Conservation (phyloP, 2,329 filamentous ascomycete genomes). For the Didymosphaeria variabile region DNA sequence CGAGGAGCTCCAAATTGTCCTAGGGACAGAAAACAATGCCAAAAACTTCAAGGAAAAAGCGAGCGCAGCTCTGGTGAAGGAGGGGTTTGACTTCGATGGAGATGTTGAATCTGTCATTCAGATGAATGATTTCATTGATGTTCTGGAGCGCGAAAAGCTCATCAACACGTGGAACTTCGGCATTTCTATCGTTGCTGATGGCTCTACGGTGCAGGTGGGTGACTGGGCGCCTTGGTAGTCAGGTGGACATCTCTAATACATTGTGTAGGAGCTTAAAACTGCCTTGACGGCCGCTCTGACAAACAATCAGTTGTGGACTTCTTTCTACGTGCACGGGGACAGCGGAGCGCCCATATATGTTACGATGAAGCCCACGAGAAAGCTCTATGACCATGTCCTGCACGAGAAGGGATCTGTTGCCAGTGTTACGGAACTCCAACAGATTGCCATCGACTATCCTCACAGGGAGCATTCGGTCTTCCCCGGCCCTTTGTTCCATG, state of each 20-base stretch:
- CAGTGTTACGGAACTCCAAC: constrained; percentile 8
- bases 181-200: constrained; percentile 9
- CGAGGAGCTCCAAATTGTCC: constrained; percentile 4
- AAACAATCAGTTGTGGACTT: constrained; percentile 7
- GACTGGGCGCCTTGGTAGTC: background rate
- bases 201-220: constrained; percentile 12
- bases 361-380: constrained; percentile 11
- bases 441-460: background rate
- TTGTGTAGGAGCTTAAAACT: background rate
- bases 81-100: constrained; percentile 11
- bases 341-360: constrained; percentile 1
- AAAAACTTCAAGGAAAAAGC: constrained; percentile 6
- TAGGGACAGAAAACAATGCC: constrained; percentile 7
- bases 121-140: constrained; percentile 8
- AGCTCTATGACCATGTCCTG: constrained; percentile 7
- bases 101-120: constrained; percentile 11
- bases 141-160: background rate
- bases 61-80: constrained; percentile 1
- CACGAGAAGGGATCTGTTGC: background rate
- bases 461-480: constrained; percentile 8
- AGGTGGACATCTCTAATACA: background rate
- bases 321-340: constrained; percentile 9
- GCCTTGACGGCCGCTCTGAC: constrained; percentile 5
- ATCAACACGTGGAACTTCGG: constrained; percentile 12
- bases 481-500: constrained; percentile 9